These are phyloP conservation scores for Escovopsis weberi DNA, from an alignment of 2,329 filamentous ascomycete species.

Conservation along the genomic window DNA sequence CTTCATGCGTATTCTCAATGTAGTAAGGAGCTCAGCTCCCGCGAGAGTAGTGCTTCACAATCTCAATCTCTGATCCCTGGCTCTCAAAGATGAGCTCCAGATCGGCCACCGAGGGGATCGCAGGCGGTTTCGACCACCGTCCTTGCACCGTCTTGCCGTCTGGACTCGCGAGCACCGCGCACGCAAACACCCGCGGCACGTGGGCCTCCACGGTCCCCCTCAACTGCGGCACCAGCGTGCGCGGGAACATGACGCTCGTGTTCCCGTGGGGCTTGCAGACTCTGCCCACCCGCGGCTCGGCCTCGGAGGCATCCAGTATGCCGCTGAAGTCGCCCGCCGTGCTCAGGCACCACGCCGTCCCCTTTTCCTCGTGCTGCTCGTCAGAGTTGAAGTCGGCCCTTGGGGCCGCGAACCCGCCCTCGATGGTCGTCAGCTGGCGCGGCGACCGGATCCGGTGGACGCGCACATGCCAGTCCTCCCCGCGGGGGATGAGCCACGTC, in stretches of 20 bases:
- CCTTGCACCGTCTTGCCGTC: neutral
- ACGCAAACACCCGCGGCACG: conserved; percentile 1
- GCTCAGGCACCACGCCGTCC: neutral
- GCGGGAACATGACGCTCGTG: conserved; percentile 3
- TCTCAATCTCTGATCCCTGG: neutral
- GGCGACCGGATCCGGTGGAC: conserved; percentile 4
- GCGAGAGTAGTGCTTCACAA: neutral
- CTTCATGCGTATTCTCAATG: neutral
- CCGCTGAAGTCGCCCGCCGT: conserved; percentile 1
- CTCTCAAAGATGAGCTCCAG: neutral
- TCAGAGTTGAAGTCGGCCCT: conserved; percentile 1
- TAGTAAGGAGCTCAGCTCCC: neutral
- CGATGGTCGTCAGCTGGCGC: neutral
- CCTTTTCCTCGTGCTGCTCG: neutral
- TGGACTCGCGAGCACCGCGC: neutral
- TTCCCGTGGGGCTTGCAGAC: conserved; percentile 3
- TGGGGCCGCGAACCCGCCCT: conserved; percentile 4
- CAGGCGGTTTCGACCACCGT: neutral
- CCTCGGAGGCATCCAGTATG: neutral
- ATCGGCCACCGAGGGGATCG: neutral
- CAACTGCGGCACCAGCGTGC: conserved; percentile 3
- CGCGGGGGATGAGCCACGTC: conserved; percentile 2
- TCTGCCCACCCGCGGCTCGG: neutral
- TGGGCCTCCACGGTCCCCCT: conserved; percentile 1
- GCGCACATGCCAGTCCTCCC: conserved; percentile 1